Percentiles rank a stretch among this genome's conserved stretches.
phyloP scores from a whole-genome alignment of 805 yeast genomes.

The Metschnikowia chrysomelidarum region DNA sequence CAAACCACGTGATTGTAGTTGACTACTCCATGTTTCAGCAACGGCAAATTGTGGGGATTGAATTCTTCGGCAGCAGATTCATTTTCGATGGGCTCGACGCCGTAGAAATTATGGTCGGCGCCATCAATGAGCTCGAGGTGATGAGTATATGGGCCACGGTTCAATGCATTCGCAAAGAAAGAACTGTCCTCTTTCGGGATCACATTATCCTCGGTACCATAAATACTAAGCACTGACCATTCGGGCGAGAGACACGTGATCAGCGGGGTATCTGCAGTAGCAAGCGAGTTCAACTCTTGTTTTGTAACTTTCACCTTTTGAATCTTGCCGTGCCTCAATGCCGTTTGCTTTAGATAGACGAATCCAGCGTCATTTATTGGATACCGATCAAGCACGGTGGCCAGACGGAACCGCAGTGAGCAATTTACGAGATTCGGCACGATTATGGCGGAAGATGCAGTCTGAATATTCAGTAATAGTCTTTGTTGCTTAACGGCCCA shows the following conservation, averaged over 20 bases:
- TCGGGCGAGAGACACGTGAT: slow-evolving; percentile 43
- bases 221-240: slow-evolving; percentile 60
- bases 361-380: slow-evolving; percentile 21
- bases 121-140: slow-evolving; percentile 53
- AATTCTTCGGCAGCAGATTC: slow-evolving; percentile 30
- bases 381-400: slow-evolving; percentile 44
- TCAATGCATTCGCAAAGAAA: slow-evolving; percentile 54
- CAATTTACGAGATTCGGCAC: slow-evolving; percentile 71
- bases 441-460: slow-evolving; percentile 30
- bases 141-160: slow-evolving; percentile 48
- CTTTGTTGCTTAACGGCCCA: slow-evolving; percentile 57
- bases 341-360: slow-evolving; percentile 29
- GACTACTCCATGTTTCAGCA: slow-evolving; percentile 42
- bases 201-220: slow-evolving; percentile 66
- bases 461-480: slow-evolving; percentile 27
- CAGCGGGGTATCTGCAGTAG: slow-evolving; percentile 43
- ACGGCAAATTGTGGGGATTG: slow-evolving; percentile 43
- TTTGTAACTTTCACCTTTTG: slow-evolving; percentile 42
- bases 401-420: slow-evolving; percentile 65
- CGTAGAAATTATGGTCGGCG: slow-evolving; percentile 84
- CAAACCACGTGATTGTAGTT: slow-evolving; percentile 60
- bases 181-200: slow-evolving; percentile 66
- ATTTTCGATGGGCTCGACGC: slow-evolving; percentile 38
- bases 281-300: slow-evolving; percentile 51
- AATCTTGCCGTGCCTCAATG: slow-evolving; percentile 51